phyloP scores from a whole-genome alignment of 2,329 filamentous ascomycete species.

The Fusarium nelsonii region DNA sequence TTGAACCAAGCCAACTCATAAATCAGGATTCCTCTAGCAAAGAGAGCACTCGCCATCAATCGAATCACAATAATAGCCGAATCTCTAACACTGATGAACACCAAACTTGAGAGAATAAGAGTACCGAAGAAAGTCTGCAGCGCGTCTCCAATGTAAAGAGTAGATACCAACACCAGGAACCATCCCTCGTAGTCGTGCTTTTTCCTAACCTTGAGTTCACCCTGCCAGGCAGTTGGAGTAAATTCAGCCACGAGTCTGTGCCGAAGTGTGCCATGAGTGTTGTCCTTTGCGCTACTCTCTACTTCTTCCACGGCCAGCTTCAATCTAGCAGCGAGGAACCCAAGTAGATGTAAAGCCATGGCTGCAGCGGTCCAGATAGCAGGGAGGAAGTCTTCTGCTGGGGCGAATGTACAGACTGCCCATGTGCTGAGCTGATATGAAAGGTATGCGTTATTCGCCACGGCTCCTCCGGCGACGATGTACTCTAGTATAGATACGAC shows the following conservation, averaged over 20 bases:
- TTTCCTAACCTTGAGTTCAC: not conserved
- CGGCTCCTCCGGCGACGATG: slow-evolving; percentile 5
- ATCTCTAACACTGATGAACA: slow-evolving; percentile 35
- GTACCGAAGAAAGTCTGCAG: slow-evolving; percentile 33
- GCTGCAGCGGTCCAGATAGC: slow-evolving; percentile 18
- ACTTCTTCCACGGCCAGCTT: not conserved
- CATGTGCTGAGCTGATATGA: slow-evolving; percentile 28
- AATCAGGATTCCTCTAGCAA: slow-evolving; percentile 20
- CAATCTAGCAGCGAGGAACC: slow-evolving; percentile 10
- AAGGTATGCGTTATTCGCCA: slow-evolving; percentile 32
- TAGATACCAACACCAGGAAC: slow-evolving; percentile 21
- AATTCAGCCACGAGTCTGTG: too few species aligned
- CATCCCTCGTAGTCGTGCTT: not conserved
- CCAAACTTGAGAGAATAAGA: slow-evolving; percentile 30
- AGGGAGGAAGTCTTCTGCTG: slow-evolving; percentile 28
- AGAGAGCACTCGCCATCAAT: slow-evolving; percentile 25
- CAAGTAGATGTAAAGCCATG: slow-evolving; percentile 2
- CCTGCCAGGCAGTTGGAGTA: slow-evolving; percentile 11
- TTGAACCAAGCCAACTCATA: slow-evolving; percentile 27
- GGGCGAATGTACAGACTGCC: slow-evolving; percentile 36
- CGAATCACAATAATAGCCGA: slow-evolving; percentile 27
- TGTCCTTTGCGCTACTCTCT: not conserved
- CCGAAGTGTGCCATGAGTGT: too few species aligned
- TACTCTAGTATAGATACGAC: slow-evolving; percentile 16
- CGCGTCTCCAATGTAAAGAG: slow-evolving; percentile 23